Evolutionary conservation across 208 protist species (phyloP).

Genomic region (Blastocrithidia nonstop): DNA sequence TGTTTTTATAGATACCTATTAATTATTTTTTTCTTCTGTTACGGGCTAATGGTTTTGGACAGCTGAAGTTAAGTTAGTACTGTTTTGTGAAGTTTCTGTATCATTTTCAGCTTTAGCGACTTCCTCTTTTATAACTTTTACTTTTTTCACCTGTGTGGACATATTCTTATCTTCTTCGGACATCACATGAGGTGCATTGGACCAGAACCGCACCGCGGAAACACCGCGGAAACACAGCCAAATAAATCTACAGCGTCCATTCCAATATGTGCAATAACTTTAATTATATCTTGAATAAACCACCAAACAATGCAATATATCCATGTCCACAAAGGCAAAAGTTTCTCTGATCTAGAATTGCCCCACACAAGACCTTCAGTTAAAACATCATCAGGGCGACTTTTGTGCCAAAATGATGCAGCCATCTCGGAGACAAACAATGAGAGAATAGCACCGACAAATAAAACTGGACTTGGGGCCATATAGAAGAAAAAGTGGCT

Average conservation of each 20-base stretch:
- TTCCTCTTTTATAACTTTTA: too few species aligned
- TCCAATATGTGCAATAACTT: slow-evolving; percentile 51
- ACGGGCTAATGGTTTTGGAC: background rate
- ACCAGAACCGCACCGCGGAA: slow-evolving; percentile 16
- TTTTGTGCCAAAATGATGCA: slow-evolving; percentile 51
- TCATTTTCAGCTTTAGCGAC: too few species aligned
- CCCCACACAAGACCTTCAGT: slow-evolving; percentile 63
- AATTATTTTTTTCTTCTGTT: background rate
- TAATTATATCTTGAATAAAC: slow-evolving; percentile 72
- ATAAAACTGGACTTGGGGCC: slow-evolving; percentile 32
- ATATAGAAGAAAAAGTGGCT: slow-evolving; percentile 55
- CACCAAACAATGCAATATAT: slow-evolving; percentile 86
- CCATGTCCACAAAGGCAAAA: slow-evolving; percentile 79
- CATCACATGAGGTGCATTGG: slow-evolving; percentile 15
- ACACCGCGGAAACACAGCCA: slow-evolving; percentile 29
- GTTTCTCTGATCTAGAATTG: slow-evolving; percentile 19
- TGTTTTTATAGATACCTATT: background rate
- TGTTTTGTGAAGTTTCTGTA: too few species aligned
- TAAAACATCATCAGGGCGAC: slow-evolving; percentile 30
- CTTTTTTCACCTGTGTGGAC: background rate
- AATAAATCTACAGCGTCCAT: slow-evolving; percentile 66
- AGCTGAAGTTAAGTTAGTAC: background rate
- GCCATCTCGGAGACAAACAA: slow-evolving; percentile 54
- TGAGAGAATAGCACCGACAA: slow-evolving; percentile 44
- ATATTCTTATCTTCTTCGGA: slow-evolving; percentile 5